A percentile compares a stretch with the other conserved stretches of the same genome.
phyloP scores from a whole-genome alignment of 2,329 filamentous ascomycete species.

The Exophiala oligosperma region DNA sequence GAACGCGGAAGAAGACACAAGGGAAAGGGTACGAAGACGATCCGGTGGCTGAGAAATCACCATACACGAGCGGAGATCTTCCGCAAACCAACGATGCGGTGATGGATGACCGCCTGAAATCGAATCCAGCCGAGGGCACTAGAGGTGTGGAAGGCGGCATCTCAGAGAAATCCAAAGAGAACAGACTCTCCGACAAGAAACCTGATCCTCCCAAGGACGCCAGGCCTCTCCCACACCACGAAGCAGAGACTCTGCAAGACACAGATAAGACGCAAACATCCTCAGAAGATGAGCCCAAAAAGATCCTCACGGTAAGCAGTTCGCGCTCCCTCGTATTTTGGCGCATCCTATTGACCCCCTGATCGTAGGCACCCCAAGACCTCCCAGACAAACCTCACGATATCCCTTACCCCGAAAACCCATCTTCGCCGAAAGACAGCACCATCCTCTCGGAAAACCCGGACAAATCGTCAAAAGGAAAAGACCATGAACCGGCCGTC shows the following conservation, averaged over 20 bases:
- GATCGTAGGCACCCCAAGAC: constrained; percentile 70
- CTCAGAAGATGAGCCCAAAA: constrained; percentile 47
- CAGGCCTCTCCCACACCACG: constrained; percentile 76
- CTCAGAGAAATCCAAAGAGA: constrained; percentile 78
- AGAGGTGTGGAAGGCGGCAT: constrained; percentile 88
- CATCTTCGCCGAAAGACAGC: constrained; percentile 63
- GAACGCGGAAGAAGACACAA: constrained; percentile 44
- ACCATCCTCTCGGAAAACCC: constrained; percentile 54
- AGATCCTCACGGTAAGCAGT: constrained; percentile 55
- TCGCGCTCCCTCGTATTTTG: background rate
- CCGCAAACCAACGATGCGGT: constrained; percentile 70
- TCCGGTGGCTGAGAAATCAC: constrained; percentile 31
- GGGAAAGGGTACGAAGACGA: constrained; percentile 30
- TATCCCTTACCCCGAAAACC: constrained; percentile 67
- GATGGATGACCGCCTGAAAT: constrained; percentile 84
- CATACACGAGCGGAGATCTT: constrained; percentile 41
- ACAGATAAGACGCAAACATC: constrained; percentile 38
- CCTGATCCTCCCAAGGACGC: constrained; percentile 84
- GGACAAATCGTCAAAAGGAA: constrained; percentile 32
- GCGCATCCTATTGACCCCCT: constrained; percentile 3
- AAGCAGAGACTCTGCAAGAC: constrained; percentile 65
- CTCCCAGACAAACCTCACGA: constrained; percentile 78
- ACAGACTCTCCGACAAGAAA: constrained; percentile 70
- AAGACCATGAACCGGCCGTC: constrained; percentile 43
- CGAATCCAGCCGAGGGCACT: constrained; percentile 77